phyloP scores from a whole-genome alignment of 495 filamentous ascomycete species.

The Neurospora tetrasperma region DNA sequence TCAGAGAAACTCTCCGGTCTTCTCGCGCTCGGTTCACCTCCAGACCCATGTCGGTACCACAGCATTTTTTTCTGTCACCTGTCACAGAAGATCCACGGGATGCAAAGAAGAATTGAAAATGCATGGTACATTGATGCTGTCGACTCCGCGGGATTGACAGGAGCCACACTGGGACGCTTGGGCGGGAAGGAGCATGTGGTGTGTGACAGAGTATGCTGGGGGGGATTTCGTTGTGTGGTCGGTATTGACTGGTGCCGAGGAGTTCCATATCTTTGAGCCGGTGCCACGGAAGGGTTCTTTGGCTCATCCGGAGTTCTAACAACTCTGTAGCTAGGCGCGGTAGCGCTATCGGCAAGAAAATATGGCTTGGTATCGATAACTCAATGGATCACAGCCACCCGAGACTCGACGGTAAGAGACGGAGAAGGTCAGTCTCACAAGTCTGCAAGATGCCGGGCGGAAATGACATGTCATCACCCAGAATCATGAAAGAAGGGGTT shows the following conservation, averaged over 20 bases:
- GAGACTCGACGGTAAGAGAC: constrained; percentile 59
- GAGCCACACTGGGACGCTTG: constrained; percentile 8
- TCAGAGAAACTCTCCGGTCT: background rate
- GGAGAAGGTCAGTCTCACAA: constrained; percentile 38
- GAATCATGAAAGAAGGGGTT: background rate
- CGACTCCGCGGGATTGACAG: constrained; percentile 3
- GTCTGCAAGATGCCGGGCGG: background rate
- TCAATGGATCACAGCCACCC: constrained; percentile 51
- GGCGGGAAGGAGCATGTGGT: constrained; percentile 56
- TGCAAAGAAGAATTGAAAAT: constrained; percentile 1
- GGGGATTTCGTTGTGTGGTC: constrained; percentile 43
- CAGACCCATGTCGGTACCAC: background rate
- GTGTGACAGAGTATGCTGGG: constrained; percentile 50
- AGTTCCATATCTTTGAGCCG: constrained; percentile 26
- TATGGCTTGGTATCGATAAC: background rate
- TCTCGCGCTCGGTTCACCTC: background rate
- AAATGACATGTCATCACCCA: background rate
- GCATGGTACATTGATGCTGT: constrained; percentile 20
- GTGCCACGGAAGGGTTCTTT: constrained; percentile 42
- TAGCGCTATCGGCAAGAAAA: background rate
- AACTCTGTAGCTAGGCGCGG: background rate
- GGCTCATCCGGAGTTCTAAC: background rate
- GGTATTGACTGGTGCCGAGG: constrained; percentile 38
- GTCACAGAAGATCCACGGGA: background rate
- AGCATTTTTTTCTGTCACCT: background rate